Conservation (phyloP, 805 yeast genomes). For the Zygosaccharomyces kombuchaensis region DNA sequence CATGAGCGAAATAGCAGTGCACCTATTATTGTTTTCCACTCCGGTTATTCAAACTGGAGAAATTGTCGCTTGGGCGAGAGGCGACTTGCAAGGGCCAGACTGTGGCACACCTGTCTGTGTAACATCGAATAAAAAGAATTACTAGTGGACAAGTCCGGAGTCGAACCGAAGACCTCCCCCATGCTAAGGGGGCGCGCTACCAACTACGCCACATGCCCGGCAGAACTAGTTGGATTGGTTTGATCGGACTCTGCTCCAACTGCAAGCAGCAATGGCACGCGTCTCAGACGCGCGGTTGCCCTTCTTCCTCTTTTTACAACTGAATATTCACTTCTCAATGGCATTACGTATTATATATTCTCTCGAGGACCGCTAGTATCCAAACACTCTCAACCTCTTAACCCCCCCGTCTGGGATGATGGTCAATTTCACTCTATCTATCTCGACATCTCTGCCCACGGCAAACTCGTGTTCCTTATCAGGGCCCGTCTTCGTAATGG, state of each 20-base stretch:
- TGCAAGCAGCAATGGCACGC: too few species aligned
- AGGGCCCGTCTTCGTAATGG: slow-evolving; percentile 70
- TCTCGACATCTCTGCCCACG: slow-evolving; percentile 35
- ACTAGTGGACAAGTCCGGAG: slow-evolving; percentile 6
- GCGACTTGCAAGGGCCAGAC: not conserved
- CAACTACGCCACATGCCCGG: slow-evolving; percentile 9
- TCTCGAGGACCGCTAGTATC: slow-evolving; percentile 33
- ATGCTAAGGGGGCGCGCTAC: slow-evolving; percentile 9
- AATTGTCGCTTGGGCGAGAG: not conserved
- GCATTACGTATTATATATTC: not conserved
- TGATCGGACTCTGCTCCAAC: too few species aligned
- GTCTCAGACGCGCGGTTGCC: too few species aligned
- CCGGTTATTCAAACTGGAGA: too few species aligned
- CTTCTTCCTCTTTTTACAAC: too few species aligned
- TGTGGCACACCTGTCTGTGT: not conserved
- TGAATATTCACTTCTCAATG: too few species aligned
- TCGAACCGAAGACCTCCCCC: slow-evolving; percentile 9
- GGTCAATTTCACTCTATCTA: slow-evolving; percentile 70
- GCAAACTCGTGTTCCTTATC: slow-evolving; percentile 68
- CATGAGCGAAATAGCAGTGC: too few species aligned
- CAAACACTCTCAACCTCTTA: slow-evolving; percentile 82
- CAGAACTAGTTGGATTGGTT: too few species aligned
- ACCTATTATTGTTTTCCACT: too few species aligned
- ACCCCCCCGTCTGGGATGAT: slow-evolving; percentile 98
- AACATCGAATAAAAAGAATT: not conserved